phyloP scores from a whole-genome alignment of 441 rosid genomes.

The Jatropha podagrica region DNA sequence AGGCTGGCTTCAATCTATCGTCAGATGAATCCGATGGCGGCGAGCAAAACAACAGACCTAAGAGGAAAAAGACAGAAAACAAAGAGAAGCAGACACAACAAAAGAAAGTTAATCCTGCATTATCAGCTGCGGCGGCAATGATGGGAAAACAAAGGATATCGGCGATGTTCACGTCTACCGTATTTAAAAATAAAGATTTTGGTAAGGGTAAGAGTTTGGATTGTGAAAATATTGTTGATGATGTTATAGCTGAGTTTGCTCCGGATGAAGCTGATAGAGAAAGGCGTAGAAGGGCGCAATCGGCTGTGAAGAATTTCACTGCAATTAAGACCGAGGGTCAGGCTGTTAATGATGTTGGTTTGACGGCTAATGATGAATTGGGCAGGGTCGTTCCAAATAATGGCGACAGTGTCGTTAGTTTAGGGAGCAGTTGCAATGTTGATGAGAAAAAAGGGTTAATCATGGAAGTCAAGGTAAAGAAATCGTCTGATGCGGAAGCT shows the following conservation, averaged over 20 bases:
- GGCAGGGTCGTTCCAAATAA: slow-evolving; percentile 8
- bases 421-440: slow-evolving; percentile 17
- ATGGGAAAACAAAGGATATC: slow-evolving; percentile 85
- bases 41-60: slow-evolving; percentile 13
- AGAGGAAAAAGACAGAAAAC: slow-evolving; percentile 38
- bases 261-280: slow-evolving; percentile 77
- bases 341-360: slow-evolving; percentile 16
- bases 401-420: slow-evolving; percentile 7
- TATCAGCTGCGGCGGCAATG: slow-evolving; percentile 79
- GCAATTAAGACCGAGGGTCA: slow-evolving; percentile 36
- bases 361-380: slow-evolving; percentile 8
- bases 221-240: slow-evolving; percentile 71
- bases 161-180: slow-evolving; percentile 70
- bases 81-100: slow-evolving; percentile 50
- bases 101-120: slow-evolving; percentile 53
- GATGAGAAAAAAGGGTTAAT: slow-evolving; percentile 29
- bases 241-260: slow-evolving; percentile 77
- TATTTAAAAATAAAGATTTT: slow-evolving; percentile 64
- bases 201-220: slow-evolving; percentile 51
- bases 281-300: slow-evolving; percentile 53
- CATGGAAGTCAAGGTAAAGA: slow-evolving; percentile 26
- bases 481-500: slow-evolving; percentile 13
- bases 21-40: slow-evolving; percentile 74
- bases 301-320: slow-evolving; percentile 6
- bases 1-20: slow-evolving; percentile 47